These are phyloP conservation scores for Tolypocladium tropicale DNA, from an alignment of 2,329 filamentous ascomycete species.

Conservation along the genomic window DNA sequence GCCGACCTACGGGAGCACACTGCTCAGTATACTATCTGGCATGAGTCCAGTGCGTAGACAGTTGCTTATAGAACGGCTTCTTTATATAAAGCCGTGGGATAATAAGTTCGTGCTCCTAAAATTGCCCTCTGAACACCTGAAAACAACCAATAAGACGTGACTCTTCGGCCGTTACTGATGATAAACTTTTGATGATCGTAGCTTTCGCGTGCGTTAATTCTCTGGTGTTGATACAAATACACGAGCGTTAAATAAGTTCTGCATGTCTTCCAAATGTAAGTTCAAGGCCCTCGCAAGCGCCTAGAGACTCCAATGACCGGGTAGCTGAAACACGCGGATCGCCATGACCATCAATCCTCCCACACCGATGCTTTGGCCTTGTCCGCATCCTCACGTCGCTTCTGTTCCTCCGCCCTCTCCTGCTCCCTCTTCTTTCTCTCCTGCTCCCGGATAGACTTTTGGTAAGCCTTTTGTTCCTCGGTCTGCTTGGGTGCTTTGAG, in stretches of 20 bases:
- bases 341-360: constrained; percentile 51
- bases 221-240: no score
- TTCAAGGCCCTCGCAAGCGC: background rate
- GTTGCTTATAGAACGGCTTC: no score
- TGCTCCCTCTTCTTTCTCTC: constrained; percentile 68
- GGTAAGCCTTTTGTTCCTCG: constrained; percentile 82
- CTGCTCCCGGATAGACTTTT: constrained; percentile 71
- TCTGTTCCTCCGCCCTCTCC: constrained; percentile 56
- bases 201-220: no score
- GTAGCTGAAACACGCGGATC: background rate
- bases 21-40: no score
- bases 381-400: constrained; percentile 54
- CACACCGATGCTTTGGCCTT: constrained; percentile 77
- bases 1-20: no score
- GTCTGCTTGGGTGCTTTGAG: constrained; percentile 71
- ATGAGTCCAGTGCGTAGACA: no score
- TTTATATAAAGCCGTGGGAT: no score
- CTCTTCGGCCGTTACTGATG: no score
- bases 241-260: background rate
- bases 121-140: no score
- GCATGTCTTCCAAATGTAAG: background rate
- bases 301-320: background rate
- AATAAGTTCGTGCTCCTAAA: no score
- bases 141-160: no score
- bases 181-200: no score